Evolutionary conservation across 108 stramenopile species (phyloP), one percentile per base, ranked within the genome.

Genomic region (Cyclostephanos invisitatus): DNA sequence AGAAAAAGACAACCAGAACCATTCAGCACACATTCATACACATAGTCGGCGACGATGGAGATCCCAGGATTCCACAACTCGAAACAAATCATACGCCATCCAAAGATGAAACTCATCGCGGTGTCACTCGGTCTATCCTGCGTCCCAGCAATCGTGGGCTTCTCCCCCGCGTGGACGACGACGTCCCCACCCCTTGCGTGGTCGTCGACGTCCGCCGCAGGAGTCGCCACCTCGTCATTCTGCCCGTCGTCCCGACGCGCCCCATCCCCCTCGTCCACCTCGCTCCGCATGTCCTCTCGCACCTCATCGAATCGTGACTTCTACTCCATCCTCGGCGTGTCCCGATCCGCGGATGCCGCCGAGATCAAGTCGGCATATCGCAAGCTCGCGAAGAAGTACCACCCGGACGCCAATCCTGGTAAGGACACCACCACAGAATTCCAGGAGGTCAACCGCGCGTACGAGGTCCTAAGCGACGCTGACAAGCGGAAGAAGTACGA

Each of bases 281-380:
- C 76, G 50, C 83, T 90, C 55, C 77, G 70, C 83, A 90, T 92
- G 89, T 87, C 87, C 46, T 86, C 91, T 3, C 83, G 88, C 42
- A 69, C 68, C 60, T 77, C 64, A 25, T 81, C 85, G 14, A 74
- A 76, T 58, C 77, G 85, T 15, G 96, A 96, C 71, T 90, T 89
- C 51, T 96, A 96, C 73, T 38, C 70, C 65, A 83, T 93, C 65
- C 86, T 96, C 22, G 89, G 88, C 18, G 79, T 96, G 9, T 66
- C 72, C 12, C 76, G 89, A 5, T 84, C 62, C 27, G 93, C 96
- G 64, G 84, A 83, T 64, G 57, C 69, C 17, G 78, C 78, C 25
- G 92, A 92, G 68, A 95, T 96, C 81, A 96, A 96, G 70, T 75
- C 74, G 3, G 92, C 91, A 28, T 96, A 93, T 79, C 89, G 93